phyloP scores from a whole-genome alignment of 305 asterid genomes.

The Fraxinus nigra region DNA sequence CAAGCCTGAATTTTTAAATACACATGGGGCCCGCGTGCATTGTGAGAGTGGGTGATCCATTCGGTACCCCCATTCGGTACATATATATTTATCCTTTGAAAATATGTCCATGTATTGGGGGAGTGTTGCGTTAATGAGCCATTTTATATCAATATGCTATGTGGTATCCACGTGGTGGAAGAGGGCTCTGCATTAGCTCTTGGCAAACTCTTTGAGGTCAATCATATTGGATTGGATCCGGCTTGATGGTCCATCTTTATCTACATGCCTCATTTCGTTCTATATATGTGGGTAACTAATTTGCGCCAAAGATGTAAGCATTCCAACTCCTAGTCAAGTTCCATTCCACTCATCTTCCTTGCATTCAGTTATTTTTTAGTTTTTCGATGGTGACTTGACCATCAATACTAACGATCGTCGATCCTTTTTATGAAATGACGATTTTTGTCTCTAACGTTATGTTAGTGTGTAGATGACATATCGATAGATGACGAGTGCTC shows the following conservation, averaged over 20 bases:
- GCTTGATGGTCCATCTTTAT: too few species aligned
- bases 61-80: too few species aligned
- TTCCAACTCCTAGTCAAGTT: not conserved
- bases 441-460: not conserved
- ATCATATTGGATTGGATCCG: too few species aligned
- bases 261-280: not conserved
- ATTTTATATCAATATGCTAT: too few species aligned
- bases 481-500: not conserved
- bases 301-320: not conserved
- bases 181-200: not conserved
- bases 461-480: not conserved
- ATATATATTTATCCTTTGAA: too few species aligned
- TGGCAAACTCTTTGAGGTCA: too few species aligned
- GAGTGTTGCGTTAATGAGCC: too few species aligned
- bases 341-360: not conserved
- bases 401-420: not conserved
- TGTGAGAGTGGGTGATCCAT: too few species aligned
- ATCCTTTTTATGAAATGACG: not conserved
- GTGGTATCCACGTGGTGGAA: not conserved
- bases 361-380: not conserved
- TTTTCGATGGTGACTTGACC: not conserved
- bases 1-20: too few species aligned
- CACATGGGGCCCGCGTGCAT: too few species aligned
- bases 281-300: too few species aligned
- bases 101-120: too few species aligned